Conservation (phyloP, 2,329 filamentous ascomycete species). For the Hypoxylon sp. region DNA sequence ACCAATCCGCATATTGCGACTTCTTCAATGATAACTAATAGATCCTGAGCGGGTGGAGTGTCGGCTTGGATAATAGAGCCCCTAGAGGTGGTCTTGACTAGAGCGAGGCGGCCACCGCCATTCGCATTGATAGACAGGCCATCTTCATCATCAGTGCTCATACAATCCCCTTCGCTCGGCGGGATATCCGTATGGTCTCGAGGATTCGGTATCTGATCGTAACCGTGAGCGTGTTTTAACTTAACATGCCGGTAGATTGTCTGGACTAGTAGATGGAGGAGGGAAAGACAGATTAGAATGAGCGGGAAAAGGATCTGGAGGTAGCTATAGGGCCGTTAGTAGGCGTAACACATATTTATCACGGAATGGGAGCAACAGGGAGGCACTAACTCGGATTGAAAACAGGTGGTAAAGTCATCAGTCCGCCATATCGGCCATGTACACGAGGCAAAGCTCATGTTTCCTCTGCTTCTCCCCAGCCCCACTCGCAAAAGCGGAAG, state of each 20-base stretch:
- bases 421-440: conserved; percentile 72
- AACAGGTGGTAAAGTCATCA: conserved; percentile 75
- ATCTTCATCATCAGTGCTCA: conserved; percentile 71
- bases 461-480: conserved; percentile 42
- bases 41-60: conserved; percentile 79
- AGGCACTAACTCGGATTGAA: conserved; percentile 75
- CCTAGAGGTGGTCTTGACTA: conserved; percentile 73
- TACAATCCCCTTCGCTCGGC: conserved; percentile 62
- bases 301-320: conserved; percentile 86
- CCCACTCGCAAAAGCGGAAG: conserved; percentile 43
- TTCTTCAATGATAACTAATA: conserved; percentile 81
- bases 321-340: conserved; percentile 68
- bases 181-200: conserved; percentile 68
- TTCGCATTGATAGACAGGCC: conserved; percentile 65
- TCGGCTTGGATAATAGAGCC: conserved; percentile 80
- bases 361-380: conserved; percentile 2
- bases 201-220: conserved; percentile 68
- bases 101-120: conserved; percentile 68
- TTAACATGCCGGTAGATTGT: conserved; percentile 67
- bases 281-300: conserved; percentile 76
- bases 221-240: conserved; percentile 68
- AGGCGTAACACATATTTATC: conserved; percentile 22
- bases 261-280: conserved; percentile 75
- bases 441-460: conserved; percentile 66
- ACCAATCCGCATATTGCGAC: conserved; percentile 80